These are phyloP conservation scores for Backusella mclennaniae DNA, from an alignment of 192 early-diverging fungal genomes.

Conservation along the genomic window DNA sequence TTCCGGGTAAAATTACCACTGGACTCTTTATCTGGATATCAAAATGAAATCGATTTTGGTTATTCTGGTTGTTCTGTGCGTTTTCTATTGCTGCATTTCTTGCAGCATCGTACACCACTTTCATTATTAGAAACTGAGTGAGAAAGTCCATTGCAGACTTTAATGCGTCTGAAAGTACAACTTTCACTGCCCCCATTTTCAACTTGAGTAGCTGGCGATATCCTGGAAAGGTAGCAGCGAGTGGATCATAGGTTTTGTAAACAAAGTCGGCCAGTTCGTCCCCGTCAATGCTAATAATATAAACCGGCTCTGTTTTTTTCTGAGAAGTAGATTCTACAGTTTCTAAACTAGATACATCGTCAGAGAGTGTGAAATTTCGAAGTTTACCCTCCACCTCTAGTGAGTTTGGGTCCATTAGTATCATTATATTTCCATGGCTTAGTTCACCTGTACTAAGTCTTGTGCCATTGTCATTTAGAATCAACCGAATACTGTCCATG, in stretches of 20 bases:
- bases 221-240: constrained; percentile 55
- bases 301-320: neutral
- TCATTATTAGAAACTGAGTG: constrained; percentile 71
- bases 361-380: constrained; percentile 51
- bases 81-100: constrained; percentile 61
- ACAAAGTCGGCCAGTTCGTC: constrained; percentile 71
- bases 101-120: constrained; percentile 68
- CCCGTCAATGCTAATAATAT: constrained; percentile 69
- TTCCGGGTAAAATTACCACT: constrained; percentile 68
- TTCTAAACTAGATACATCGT: constrained; percentile 30
- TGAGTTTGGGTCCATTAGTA: constrained; percentile 47
- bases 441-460: constrained; percentile 58
- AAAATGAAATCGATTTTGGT: constrained; percentile 65
- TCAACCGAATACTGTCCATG: constrained; percentile 28
- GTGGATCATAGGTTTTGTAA: constrained; percentile 65
- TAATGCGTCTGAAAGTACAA: constrained; percentile 63
- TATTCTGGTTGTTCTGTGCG: constrained; percentile 62
- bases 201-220: constrained; percentile 66
- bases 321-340: neutral
- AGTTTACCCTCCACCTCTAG: constrained; percentile 53
- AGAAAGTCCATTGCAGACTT: constrained; percentile 61
- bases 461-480: constrained; percentile 61
- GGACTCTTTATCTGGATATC: constrained; percentile 73
- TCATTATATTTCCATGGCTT: constrained; percentile 50
- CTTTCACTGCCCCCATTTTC: constrained; percentile 57